Evolutionary conservation across 1,139 yeast species (phyloP).

Genomic region (Wickerhamomyces sp.): DNA sequence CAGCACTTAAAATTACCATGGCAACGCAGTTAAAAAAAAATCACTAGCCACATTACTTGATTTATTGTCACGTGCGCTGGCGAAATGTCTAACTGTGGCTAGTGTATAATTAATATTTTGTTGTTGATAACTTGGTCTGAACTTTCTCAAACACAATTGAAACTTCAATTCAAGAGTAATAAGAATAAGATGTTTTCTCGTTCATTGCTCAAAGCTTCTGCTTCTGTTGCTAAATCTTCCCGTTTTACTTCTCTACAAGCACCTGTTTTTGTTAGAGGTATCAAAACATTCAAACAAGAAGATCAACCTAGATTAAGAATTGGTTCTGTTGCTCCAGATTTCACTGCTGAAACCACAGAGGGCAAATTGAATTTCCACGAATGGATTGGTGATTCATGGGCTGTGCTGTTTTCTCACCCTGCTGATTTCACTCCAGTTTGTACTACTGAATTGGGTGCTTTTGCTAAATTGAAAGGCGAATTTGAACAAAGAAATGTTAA

Average conservation of each 20-base stretch:
- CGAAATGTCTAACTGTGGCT: constrained; percentile 1
- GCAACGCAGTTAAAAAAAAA: background rate
- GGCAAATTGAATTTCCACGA: constrained; percentile 82
- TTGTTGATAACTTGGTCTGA: background rate
- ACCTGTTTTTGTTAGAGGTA: constrained; percentile 24
- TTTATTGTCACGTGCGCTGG: constrained; percentile 1
- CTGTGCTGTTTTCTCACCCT: constrained; percentile 84
- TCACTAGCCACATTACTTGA: background rate
- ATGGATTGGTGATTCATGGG: constrained; percentile 79
- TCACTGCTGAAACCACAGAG: constrained; percentile 69
- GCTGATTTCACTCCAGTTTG: constrained; percentile 95
- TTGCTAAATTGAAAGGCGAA: constrained; percentile 79
- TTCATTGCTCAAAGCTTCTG: constrained; percentile 23
- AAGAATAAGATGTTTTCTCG: constrained; percentile 24
- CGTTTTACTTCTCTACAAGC: constrained; percentile 12
- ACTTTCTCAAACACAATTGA: too few relatives aligned
- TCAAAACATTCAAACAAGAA: constrained; percentile 48
- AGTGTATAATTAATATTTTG: background rate
- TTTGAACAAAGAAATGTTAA: constrained; percentile 76
- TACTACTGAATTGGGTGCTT: constrained; percentile 92
- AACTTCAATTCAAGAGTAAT: background rate
- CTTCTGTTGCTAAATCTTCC: constrained; percentile 20
- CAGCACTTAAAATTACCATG: background rate
- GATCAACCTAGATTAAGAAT: constrained; percentile 67
- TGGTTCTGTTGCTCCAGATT: constrained; percentile 76